A percentile compares a stretch with the other conserved stretches of the same genome.
phyloP scores from a whole-genome alignment of 2,329 filamentous ascomycete species.

The Orbilia ellipsospora region DNA sequence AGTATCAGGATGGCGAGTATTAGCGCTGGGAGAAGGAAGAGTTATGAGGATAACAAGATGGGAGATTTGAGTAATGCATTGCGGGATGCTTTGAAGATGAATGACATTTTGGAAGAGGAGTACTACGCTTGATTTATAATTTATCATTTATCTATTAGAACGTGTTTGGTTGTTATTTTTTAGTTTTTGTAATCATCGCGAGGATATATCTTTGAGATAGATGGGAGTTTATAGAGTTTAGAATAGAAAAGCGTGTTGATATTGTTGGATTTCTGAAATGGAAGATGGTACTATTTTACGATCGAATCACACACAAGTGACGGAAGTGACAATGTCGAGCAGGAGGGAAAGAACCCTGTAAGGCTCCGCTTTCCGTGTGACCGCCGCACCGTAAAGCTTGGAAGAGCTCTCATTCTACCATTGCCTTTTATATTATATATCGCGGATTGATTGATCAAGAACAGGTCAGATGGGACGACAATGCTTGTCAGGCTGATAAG shows the following conservation, averaged over 20 bases:
- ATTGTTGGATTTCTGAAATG: not conserved
- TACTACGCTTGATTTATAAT: constrained; percentile 13
- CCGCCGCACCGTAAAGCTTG: not conserved
- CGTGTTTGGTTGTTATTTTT: not conserved
- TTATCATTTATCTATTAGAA: too few relatives aligned
- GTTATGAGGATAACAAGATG: constrained; percentile 30
- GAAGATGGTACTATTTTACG: too few relatives aligned
- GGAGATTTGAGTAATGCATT: constrained; percentile 41
- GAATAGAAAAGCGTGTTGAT: too few relatives aligned
- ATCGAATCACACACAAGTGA: too few relatives aligned
- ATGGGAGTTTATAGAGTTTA: too few relatives aligned
- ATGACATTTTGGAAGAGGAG: constrained; percentile 51
- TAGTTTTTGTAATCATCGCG: not conserved
- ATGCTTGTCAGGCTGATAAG: constrained; percentile 1
- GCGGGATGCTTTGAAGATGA: constrained; percentile 45
- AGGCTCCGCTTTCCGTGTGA: not conserved
- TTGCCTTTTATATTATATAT: too few relatives aligned
- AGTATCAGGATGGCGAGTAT: not conserved
- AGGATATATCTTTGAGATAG: too few relatives aligned
- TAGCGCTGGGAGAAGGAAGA: constrained; percentile 11
- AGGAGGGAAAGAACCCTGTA: not conserved
- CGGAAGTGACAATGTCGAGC: not conserved
- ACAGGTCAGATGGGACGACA: constrained; percentile 2
- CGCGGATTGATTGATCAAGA: too few relatives aligned
- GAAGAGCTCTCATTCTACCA: not conserved